These are phyloP conservation scores for Sugiyamaella japonica DNA, from an alignment of 1,139 yeast species.

Conservation along the genomic window DNA sequence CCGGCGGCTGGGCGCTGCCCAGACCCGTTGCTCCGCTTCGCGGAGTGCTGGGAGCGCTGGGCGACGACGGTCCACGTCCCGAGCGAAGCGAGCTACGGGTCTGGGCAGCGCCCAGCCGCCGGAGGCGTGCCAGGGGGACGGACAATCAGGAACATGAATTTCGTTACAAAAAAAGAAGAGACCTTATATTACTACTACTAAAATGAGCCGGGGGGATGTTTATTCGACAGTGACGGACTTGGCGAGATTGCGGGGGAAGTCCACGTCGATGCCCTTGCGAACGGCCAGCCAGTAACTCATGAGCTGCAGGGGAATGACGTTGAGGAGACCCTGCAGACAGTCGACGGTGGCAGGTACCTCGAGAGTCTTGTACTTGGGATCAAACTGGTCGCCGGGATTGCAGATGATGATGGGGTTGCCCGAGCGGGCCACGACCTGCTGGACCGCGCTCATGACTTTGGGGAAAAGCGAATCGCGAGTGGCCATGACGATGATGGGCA, in stretches of 20 bases:
- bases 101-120: conserved; percentile 10
- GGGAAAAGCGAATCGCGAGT: conserved; percentile 98
- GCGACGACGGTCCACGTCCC: too few relatives aligned
- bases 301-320: conserved; percentile 91
- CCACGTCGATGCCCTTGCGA: conserved; percentile 93
- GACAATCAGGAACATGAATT: conserved; percentile 11
- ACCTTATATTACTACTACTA: conserved; percentile 11
- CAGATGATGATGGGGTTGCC: conserved; percentile 96
- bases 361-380: conserved; percentile 50
- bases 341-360: conserved; percentile 96
- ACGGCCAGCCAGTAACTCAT: conserved; percentile 98
- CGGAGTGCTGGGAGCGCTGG: too few relatives aligned
- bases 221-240: conserved; percentile 96
- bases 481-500: conserved; percentile 95
- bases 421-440: conserved; percentile 95
- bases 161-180: conserved; percentile 4
- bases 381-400: conserved; percentile 71
- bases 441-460: conserved; percentile 92
- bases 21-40: too few relatives aligned
- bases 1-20: too few relatives aligned
- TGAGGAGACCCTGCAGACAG: conserved; percentile 94
- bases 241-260: conserved; percentile 98
- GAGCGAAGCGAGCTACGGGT: background rate
- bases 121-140: background rate
- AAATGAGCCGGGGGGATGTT: conserved; percentile 11